Percentiles rank a stretch among this genome's conserved stretches.
These are phyloP conservation scores for Henckelia pumila DNA, from an alignment of 257 asterid genomes.

Conservation along the genomic window DNA sequence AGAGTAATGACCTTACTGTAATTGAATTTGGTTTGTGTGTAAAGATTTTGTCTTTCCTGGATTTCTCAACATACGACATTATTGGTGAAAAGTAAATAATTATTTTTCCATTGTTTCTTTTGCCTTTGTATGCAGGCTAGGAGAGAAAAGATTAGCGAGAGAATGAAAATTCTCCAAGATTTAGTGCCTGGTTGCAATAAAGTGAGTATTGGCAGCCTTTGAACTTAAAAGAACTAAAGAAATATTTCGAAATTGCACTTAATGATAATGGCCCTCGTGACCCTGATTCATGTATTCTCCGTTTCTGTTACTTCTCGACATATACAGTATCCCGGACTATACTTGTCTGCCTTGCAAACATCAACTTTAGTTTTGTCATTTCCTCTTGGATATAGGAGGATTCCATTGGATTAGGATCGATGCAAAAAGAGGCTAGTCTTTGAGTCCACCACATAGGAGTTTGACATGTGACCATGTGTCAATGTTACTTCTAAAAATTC, in stretches of 20 bases:
- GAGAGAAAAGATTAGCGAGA: conserved; percentile 64
- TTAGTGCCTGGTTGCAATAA: conserved; percentile 64
- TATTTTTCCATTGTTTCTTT: conserved; percentile 15
- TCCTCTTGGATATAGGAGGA: background rate
- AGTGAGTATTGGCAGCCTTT: conserved; percentile 33
- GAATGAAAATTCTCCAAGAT: conserved; percentile 70
- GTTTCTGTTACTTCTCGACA: conserved; percentile 6
- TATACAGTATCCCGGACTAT: background rate
- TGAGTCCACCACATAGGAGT: background rate
- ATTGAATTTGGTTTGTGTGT: conserved; percentile 2
- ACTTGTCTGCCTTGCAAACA: background rate
- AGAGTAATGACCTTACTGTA: conserved; percentile 36
- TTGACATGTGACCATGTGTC: background rate
- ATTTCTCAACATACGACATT: too few relatives aligned
- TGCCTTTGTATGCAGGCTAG: conserved; percentile 49
- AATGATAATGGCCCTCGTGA: background rate
- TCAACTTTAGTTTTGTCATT: background rate
- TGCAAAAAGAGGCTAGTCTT: background rate
- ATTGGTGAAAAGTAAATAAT: too few relatives aligned
- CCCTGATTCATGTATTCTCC: background rate
- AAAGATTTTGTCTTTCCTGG: too few relatives aligned
- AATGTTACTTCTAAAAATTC: too few relatives aligned
- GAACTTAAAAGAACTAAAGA: conserved; percentile 1
- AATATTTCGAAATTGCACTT: background rate
- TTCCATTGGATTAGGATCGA: too few relatives aligned